Base-by-base conservation (phyloP, 495 filamentous ascomycete species). In the Hyphodiscus hymeniophilus region DNA sequence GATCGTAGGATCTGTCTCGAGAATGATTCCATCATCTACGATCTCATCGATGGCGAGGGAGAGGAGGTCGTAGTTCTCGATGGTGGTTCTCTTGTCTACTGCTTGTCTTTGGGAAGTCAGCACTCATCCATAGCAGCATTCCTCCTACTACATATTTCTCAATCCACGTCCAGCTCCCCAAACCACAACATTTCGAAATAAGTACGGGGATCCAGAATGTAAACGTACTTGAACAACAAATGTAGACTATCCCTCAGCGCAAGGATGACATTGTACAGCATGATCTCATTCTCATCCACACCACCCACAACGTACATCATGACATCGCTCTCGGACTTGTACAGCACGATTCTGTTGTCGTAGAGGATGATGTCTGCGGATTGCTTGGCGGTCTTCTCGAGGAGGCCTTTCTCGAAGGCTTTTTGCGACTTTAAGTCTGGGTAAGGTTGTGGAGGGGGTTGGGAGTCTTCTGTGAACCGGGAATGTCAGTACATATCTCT, bases 261-360 rank as follows among this genome's bases (percentile, higher is more conserved):
- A 47, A 96, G 65, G 36, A 96, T 77, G 15, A 95, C 90, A 59
- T 89, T 92, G 69, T 94, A 97, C 42, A 99, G 74, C 65, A 99
- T 66, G 17, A 99, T 86, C 69, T 99, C 92, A 63, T 95, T 99
- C 71, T 99, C 92, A 22, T 96, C 89, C 7, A 82, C 76, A 38
- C 87, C 81, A 21, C 89, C 89, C 7, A 98, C 87, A 21, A 96
- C 89, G 62, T 95, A 98, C 45, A 98, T 74, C 81, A 94, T 94
- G 22, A 99, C 88, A 66, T 99, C 92, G 55, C 85, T 86, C 73
- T 98, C 92, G 68, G 82, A 83, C 79, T 97, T 97, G 75, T 94
- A 99, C 26, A 97, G 87, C 26, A 97, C 89, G 28, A 97, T 79
- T 54, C 85, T 80, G 68, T 87, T 88, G 66, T 97, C 92, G 70